phyloP scores from a whole-genome alignment of 352 stramenopile genomes.

The Phytopythium delawarense region DNA sequence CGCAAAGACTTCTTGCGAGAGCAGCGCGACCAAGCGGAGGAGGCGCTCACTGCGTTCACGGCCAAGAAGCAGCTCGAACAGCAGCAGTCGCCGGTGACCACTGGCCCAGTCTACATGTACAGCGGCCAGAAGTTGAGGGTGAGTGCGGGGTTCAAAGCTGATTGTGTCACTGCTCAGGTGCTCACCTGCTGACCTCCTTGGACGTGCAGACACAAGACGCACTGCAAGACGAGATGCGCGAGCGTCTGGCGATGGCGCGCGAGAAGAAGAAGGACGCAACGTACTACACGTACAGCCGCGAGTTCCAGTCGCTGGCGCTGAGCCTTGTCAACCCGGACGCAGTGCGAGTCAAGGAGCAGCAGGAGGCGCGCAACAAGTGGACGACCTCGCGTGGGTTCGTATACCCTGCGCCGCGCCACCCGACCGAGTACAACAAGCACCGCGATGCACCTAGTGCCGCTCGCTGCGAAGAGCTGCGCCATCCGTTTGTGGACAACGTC shows the following conservation, averaged over 20 bases:
- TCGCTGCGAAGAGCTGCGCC: constrained; percentile 75
- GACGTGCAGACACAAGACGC: constrained; percentile 64
- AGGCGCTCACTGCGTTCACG: constrained; percentile 27
- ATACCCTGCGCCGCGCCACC: constrained; percentile 69
- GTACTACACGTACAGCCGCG: constrained; percentile 84
- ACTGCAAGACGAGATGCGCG: constrained; percentile 76
- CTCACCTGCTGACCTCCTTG: constrained; percentile 1
- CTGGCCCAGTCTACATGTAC: constrained; percentile 75
- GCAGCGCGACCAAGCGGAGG: constrained; percentile 28
- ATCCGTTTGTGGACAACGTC: constrained; percentile 84
- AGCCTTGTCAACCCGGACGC: constrained; percentile 76
- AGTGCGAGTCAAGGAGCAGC: constrained; percentile 44
- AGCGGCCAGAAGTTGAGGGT: constrained; percentile 83
- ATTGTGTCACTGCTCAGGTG: background rate
- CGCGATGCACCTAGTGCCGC: constrained; percentile 63
- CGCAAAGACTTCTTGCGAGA: constrained; percentile 60
- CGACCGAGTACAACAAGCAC: constrained; percentile 72
- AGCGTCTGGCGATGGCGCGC: constrained; percentile 45
- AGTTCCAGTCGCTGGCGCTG: constrained; percentile 86
- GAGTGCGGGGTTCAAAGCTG: background rate
- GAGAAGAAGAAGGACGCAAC: constrained; percentile 26
- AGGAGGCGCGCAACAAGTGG: constrained; percentile 50
- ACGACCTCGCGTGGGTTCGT: constrained; percentile 87
- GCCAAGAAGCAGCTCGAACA: constrained; percentile 37
- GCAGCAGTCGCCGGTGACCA: constrained; percentile 7